Base-by-base conservation (phyloP, 2,329 filamentous ascomycete species). In the Cytospora chrysosperma region DNA sequence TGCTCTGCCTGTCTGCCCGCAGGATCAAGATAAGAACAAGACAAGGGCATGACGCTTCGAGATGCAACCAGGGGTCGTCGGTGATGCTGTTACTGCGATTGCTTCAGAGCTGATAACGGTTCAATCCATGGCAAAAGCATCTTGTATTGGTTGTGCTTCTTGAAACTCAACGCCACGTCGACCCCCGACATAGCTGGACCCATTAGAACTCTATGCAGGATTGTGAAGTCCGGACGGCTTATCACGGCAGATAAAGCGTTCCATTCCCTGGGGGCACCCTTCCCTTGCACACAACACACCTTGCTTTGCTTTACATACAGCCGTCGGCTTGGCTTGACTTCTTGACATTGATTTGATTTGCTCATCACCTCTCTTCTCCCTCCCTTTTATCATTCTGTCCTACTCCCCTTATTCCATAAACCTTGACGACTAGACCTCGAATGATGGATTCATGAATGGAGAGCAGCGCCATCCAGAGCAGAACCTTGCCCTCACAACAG, bases 171-270 rank as follows among this genome's bases (percentile, higher is more conserved):
- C 40, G 43, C 43, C 43, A 47, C 43, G 43, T 47, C 19, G n/a
- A 24, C 30, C 53, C 28, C 53, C n/a, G n/a, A 47, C 43, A 47
- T n/a, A 10, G 21, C 59, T 59, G 26, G 58, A 52, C 58, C 58
- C 34, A 59, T 58, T 49, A 47, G 49, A 58, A 40, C 53, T 43
- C 50, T 40, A 21, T 27, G 58, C 21, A 28, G 10, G 27, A 53
- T 12, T 30, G 28, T 34, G 32, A 56, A 53, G 17, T 24, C 62
- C 62, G 34, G 34, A 52, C n/a, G 32, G 56, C 62, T 60, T 63
- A 59, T 63, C 56, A n/a, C n/a, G n/a, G n/a, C n/a, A 47, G 62
- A 60, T 63, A 63, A 50, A 59, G 61, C 32, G 15, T 19, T 43
- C 4, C 37, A 43, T 17, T 17, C 2, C n/a, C 2, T 43, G 37